These are phyloP conservation scores for Cucumis sativus DNA, from an alignment of 306 rosid species.

Conservation along the genomic window DNA sequence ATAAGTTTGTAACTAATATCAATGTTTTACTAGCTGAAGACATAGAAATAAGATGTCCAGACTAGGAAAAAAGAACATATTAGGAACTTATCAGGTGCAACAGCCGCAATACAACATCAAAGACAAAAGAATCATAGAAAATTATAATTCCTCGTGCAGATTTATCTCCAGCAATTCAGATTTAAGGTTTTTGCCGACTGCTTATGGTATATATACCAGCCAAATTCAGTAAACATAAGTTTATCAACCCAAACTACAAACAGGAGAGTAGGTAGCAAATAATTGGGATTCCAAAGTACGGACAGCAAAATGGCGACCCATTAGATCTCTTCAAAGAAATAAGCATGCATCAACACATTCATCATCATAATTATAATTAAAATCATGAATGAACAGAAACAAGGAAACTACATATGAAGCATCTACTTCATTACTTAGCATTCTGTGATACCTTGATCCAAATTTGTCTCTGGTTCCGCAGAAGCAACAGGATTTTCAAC, in stretches of 20 bases:
- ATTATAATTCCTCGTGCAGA: neutral
- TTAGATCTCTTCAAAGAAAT: neutral
- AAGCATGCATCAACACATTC: neutral
- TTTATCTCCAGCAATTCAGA: neutral
- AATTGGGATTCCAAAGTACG: neutral
- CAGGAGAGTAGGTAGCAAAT: neutral
- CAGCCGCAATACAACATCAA: neutral
- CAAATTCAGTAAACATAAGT: neutral
- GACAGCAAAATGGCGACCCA: neutral
- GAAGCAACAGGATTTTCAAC: conserved; percentile 22
- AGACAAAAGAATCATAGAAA: neutral
- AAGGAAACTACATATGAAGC: neutral
- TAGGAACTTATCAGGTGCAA: neutral
- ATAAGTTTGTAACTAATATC: neutral
- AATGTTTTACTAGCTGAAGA: neutral
- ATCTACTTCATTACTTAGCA: neutral
- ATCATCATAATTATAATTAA: neutral
- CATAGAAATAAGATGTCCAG: neutral
- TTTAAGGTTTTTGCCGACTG: neutral
- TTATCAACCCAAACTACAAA: neutral
- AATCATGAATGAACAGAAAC: neutral
- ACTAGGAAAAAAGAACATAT: neutral
- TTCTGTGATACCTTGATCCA: conserved; percentile 28
- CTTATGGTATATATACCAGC: neutral
- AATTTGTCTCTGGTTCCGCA: conserved; percentile 20